A percentile compares a stretch with the other conserved stretches of the same genome.
Conservation (phyloP, 2,329 filamentous ascomycete genomes). For the Claviceps paspali region DNA sequence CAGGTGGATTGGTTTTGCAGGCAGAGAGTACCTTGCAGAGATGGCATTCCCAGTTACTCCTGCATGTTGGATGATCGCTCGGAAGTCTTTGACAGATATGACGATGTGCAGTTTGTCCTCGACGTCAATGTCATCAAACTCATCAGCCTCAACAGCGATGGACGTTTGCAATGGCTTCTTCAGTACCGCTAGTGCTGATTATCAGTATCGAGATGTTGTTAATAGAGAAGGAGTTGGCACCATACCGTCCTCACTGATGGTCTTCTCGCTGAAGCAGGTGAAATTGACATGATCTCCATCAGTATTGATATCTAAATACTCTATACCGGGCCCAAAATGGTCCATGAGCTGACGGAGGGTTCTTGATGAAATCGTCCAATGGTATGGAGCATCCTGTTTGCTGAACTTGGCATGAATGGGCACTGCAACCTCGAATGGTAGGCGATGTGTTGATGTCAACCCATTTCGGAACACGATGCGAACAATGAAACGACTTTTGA, state of each 20-base stretch:
- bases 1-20: conserved; percentile 57
- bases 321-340: conserved; percentile 66
- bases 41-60: conserved; percentile 52
- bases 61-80: conserved; percentile 62
- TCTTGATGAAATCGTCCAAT: conserved; percentile 57
- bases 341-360: conserved; percentile 63
- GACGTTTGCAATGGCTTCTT: conserved; percentile 72
- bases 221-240: conserved; percentile 1
- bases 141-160: conserved; percentile 59
- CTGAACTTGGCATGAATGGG: conserved; percentile 66
- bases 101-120: conserved; percentile 65
- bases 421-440: conserved; percentile 60
- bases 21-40: conserved; percentile 53
- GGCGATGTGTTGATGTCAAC: conserved; percentile 60
- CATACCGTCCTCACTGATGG: conserved; percentile 42
- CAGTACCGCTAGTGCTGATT: conserved; percentile 42
- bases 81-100: conserved; percentile 72
- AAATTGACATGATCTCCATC: conserved; percentile 62
- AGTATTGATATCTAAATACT: conserved; percentile 65
- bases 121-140: conserved; percentile 61
- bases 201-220: neutral
- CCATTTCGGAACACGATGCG: conserved; percentile 62
- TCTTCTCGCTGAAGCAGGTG: conserved; percentile 70
- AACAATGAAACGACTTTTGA: conserved; percentile 59
- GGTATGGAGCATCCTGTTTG: conserved; percentile 46